Base-by-base conservation (phyloP, 2,329 filamentous ascomycete species). In the Xylariaceae sp. region DNA sequence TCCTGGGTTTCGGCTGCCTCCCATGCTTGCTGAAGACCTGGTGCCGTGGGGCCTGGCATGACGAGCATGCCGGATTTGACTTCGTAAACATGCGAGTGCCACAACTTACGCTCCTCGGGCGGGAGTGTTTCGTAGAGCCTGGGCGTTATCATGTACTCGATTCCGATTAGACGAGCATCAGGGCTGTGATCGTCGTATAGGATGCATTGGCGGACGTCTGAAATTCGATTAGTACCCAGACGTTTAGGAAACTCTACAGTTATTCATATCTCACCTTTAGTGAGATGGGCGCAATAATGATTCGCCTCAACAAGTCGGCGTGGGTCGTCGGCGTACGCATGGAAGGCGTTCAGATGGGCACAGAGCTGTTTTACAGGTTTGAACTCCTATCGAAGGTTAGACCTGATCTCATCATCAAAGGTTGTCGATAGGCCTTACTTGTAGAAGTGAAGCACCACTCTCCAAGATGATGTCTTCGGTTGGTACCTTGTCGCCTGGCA, bases 141-240 rank as follows among this genome's bases (percentile, higher is more conserved):
- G 0, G 83, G 80, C 0, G 86, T 85, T 62, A 96, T 84, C 89
- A 94, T 92, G 75, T 95, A 95, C 69, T 96, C 90, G 61, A 95
- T 79, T 9, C 90, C 90, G 55, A 96, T 89, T 16, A 96, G 79
- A 0, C 87, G 81, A 0, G 89, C 89, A 22, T 82, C 80, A 7
- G 81, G 75, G 1, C 77, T 75, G 0, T 85, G 78, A 0, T 82
- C 81, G 70, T 95, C 90, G 73, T 94, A 96, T 56, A 96, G 80
- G 31, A 96, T 81, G 68, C 90, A 95, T 75, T 96, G 90, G 4
- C 90, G 82, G 51, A 95, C 78, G 56, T 94, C 89, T 74, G 66
- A 54, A 33, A 6, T 28, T 13, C 6, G 19, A 42, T 54, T 33
- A 53, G 50, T 42, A 33, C n/a, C 28, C 6, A 34, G 52, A 17